These are phyloP conservation scores for Solanum virginianum DNA, from an alignment of 257 asterid genomes.

Conservation along the genomic window DNA sequence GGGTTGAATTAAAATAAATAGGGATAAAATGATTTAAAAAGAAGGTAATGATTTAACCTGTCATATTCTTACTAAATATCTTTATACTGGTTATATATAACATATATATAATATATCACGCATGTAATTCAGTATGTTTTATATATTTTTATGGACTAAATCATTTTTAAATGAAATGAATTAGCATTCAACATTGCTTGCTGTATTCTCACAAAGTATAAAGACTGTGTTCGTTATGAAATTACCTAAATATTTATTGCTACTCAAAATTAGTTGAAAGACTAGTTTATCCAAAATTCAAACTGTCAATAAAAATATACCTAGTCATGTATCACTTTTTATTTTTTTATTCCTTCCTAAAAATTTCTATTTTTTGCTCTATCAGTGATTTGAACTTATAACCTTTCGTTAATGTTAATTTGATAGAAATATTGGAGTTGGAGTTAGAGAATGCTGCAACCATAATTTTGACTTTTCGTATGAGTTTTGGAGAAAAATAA, in stretches of 20 bases:
- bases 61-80: not conserved
- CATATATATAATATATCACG: not conserved
- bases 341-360: too few relatives aligned
- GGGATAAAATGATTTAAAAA: not conserved
- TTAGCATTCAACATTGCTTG: not conserved
- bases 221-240: not conserved
- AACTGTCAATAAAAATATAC: not conserved
- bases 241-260: not conserved
- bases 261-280: not conserved
- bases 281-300: not conserved
- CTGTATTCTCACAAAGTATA: not conserved
- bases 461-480: not conserved
- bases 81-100: not conserved
- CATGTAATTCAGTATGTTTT: not conserved
- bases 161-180: not conserved
- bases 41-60: not conserved
- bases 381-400: too few relatives aligned
- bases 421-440: not conserved
- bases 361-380: too few relatives aligned
- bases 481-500: not conserved
- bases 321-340: too few relatives aligned
- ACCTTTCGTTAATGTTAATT: not conserved
- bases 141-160: not conserved
- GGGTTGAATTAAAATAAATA: not conserved
- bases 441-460: not conserved